These are phyloP conservation scores for Aspergillus texensis DNA, from an alignment of 2,329 filamentous ascomycete genomes.

Conservation along the genomic window DNA sequence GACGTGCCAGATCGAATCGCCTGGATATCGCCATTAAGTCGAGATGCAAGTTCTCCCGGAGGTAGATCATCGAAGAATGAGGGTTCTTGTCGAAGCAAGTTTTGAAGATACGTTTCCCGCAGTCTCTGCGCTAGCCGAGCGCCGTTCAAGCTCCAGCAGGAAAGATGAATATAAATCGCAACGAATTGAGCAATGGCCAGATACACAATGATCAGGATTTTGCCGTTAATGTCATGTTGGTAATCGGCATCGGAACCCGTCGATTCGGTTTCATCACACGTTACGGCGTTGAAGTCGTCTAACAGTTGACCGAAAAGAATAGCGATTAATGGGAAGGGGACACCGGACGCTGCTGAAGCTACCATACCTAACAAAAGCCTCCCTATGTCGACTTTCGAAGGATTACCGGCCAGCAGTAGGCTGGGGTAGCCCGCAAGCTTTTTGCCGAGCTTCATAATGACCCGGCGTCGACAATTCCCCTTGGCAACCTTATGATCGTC, in stretches of 20 bases:
- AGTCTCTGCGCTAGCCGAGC: constrained; percentile 66
- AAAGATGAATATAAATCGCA: constrained; percentile 65
- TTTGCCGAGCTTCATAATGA: constrained; percentile 31
- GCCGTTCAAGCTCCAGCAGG: constrained; percentile 66
- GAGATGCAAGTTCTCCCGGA: constrained; percentile 64
- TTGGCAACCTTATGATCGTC: constrained; percentile 4
- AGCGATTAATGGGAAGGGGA: constrained; percentile 45
- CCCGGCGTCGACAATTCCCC: not conserved
- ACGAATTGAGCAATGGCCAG: constrained; percentile 65
- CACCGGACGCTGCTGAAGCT: constrained; percentile 39
- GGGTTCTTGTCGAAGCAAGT: constrained; percentile 63
- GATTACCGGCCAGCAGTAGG: constrained; percentile 41
- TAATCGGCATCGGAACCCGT: constrained; percentile 20
- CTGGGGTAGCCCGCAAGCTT: constrained; percentile 39
- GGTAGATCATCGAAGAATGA: constrained; percentile 66
- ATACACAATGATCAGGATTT: constrained; percentile 65
- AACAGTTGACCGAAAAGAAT: constrained; percentile 45
- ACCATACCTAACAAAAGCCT: constrained; percentile 31
- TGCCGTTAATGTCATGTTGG: constrained; percentile 46
- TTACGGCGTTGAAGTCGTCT: constrained; percentile 41
- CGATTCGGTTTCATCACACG: constrained; percentile 24
- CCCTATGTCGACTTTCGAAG: constrained; percentile 34
- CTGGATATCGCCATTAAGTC: constrained; percentile 67
- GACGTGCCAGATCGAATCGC: constrained; percentile 69
- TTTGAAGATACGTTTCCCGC: constrained; percentile 62